Evolutionary conservation across 148 eudicot genomes (phyloP).

Genomic region (Camellia granthamiana): DNA sequence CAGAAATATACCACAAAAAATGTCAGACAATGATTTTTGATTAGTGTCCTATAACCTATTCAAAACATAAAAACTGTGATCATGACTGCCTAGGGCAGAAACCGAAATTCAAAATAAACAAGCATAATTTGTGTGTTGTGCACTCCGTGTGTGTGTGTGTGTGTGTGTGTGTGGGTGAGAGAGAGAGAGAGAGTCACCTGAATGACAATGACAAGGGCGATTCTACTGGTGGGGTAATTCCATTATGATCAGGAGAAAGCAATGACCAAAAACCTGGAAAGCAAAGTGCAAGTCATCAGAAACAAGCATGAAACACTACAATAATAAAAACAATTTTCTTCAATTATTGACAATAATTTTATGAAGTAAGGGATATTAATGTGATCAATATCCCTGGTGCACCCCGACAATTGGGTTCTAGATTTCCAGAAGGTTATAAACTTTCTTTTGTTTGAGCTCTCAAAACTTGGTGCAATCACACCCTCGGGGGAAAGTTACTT

Average conservation of each 20-base stretch:
- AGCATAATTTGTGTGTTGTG: not conserved
- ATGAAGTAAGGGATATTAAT: not conserved
- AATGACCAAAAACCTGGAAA: conserved; percentile 83
- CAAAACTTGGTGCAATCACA: not conserved
- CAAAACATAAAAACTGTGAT: not conserved
- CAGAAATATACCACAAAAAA: not conserved
- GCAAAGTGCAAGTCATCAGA: conserved; percentile 13
- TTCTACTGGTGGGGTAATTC: conserved; percentile 52
- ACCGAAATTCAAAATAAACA: not conserved
- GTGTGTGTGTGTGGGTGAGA: not conserved
- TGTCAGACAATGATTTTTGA: not conserved
- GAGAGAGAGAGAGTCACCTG: conserved; percentile 41
- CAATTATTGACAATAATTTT: not conserved
- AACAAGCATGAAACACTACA: conserved; percentile 1
- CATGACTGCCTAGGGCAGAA: not conserved
- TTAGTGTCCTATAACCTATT: not conserved
- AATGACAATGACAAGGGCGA: conserved; percentile 72
- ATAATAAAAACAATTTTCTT: not conserved
- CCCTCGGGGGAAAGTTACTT: not conserved
- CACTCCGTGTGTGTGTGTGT: not conserved
- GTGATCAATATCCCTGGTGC: not conserved
- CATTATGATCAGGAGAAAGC: conserved; percentile 58
- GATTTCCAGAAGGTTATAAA: not conserved
- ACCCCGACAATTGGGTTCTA: not conserved
- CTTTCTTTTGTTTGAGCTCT: not conserved